Evolutionary conservation across 495 filamentous ascomycete genomes (phyloP).

Genomic region (Podospora conica): DNA sequence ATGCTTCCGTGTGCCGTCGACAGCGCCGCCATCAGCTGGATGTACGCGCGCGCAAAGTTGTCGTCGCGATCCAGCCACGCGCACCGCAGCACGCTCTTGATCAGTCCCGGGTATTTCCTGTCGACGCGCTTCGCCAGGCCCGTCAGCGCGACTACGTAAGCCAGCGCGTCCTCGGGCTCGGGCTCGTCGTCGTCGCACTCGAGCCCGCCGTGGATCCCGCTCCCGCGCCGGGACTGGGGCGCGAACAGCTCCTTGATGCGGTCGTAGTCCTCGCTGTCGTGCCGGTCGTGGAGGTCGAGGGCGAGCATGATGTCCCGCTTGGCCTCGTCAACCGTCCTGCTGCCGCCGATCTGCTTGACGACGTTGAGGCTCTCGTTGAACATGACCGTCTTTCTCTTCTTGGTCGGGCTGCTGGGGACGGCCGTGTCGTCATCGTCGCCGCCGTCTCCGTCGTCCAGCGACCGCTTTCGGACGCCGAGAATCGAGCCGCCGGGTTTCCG

Average conservation of each 20-base stretch:
- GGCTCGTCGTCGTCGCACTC: conserved; percentile 7
- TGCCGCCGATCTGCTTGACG: conserved; percentile 43
- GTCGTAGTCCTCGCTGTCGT: conserved; percentile 68
- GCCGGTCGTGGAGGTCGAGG: conserved; percentile 58
- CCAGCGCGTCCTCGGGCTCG: conserved; percentile 50
- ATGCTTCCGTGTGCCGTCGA: conserved; percentile 66
- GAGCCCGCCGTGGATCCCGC: conserved; percentile 34
- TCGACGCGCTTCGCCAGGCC: conserved; percentile 63
- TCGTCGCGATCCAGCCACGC: conserved; percentile 83
- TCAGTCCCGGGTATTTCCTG: conserved; percentile 65
- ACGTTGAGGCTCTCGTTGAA: conserved; percentile 70
- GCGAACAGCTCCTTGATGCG: conserved; percentile 63
- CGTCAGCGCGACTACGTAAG: conserved; percentile 74
- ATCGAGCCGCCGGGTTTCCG: conserved; percentile 30
- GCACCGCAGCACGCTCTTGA: conserved; percentile 64
- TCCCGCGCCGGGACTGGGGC: conserved; percentile 24
- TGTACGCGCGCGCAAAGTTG: conserved; percentile 69
- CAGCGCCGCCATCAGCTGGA: conserved; percentile 73
- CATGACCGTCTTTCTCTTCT: conserved; percentile 54
- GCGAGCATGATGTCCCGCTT: conserved; percentile 71
- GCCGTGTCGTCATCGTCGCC: conserved; percentile 38
- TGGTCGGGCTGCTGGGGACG: conserved; percentile 48
- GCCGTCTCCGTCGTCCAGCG: conserved; percentile 34
- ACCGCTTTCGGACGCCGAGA: conserved; percentile 27
- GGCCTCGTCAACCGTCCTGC: conserved; percentile 45